Evolutionary conservation across 1,284 basidiomycete species (phyloP).

Genomic region (Ganoderma meredithae): DNA sequence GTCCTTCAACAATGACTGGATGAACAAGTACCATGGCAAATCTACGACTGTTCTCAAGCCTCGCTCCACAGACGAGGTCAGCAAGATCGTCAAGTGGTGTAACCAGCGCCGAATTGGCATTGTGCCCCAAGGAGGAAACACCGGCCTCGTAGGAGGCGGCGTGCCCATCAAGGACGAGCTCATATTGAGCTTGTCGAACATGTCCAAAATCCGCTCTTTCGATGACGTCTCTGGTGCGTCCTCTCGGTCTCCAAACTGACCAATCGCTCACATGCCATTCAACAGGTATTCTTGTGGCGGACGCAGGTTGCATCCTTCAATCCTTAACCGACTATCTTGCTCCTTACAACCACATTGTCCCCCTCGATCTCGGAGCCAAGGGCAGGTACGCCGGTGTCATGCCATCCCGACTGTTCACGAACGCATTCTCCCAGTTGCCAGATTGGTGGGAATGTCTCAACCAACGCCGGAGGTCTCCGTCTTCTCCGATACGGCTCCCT

Average conservation of each 20-base stretch:
- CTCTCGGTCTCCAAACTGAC: slow-evolving; percentile 17
- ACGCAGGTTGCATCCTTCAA: slow-evolving; percentile 97
- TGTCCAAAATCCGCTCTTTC: slow-evolving; percentile 90
- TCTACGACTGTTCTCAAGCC: slow-evolving; percentile 91
- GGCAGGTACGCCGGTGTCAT: slow-evolving; percentile 70
- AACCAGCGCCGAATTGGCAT: slow-evolving; percentile 82
- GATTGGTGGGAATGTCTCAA: slow-evolving; percentile 97
- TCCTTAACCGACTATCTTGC: slow-evolving; percentile 88
- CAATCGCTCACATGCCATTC: slow-evolving; percentile 21
- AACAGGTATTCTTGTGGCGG: slow-evolving; percentile 75
- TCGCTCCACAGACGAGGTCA: slow-evolving; percentile 88
- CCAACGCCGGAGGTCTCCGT: slow-evolving; percentile 96
- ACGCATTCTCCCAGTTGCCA: slow-evolving; percentile 73
- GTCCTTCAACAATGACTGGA: slow-evolving; percentile 94
- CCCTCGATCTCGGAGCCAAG: slow-evolving; percentile 97
- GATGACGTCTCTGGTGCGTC: slow-evolving; percentile 87
- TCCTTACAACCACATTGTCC: slow-evolving; percentile 95
- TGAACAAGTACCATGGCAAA: slow-evolving; percentile 92
- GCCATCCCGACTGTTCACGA: not conserved
- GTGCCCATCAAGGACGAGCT: slow-evolving; percentile 93
- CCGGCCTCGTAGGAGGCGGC: slow-evolving; percentile 96
- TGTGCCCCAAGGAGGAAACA: slow-evolving; percentile 98
- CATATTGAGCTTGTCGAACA: slow-evolving; percentile 83
- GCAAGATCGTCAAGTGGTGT: slow-evolving; percentile 88
- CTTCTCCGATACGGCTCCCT: slow-evolving; percentile 95